Evolutionary conservation across 2,329 filamentous ascomycete species (phyloP), one percentile per base, ranked within the genome.

Genomic region (Trichocomaceae sp.): DNA sequence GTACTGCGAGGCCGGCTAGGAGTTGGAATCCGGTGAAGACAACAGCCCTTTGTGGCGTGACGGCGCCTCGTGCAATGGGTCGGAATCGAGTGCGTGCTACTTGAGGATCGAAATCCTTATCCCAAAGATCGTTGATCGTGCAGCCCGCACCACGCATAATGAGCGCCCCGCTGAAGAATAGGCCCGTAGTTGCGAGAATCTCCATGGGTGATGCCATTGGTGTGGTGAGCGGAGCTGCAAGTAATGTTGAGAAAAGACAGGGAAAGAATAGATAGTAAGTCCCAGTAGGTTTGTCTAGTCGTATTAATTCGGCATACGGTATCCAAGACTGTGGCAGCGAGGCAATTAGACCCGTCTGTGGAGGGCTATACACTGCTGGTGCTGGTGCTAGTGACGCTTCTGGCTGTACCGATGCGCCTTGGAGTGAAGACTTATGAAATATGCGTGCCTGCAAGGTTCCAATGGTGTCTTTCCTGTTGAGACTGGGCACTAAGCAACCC

Each of bases 101-200:
- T 57, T 76, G 69, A 3, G 77, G 75, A 60, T 83, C 80, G 50
- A 80, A 68, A 45, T 79, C 76, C 47, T 75, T 73, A 60, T 83
- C 80, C 65, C 78, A 74, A 33, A 76, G 72, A 60, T 83, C 80
- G 62, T 83, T 83, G 68, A 80, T 81, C 0, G 78, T 73, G 62
- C 80, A 83, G 4, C 76, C 71, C 19, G 74, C 74, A 23, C 77
- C 74, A 50, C 79, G 73, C 68, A 80, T 73, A 50, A 81, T 70
- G 58, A 80, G 63, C 15, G 74, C 75, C 41, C 72, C 70, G 13
- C 65, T 69, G 60, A 71, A 75, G 59, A 72, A 75, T 23, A 71
- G 67, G 20, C 64, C 72, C 41, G 64, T 65, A 39, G 69, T 70
- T 48, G 67, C 71, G 57, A 69, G 48, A 7, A 76, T 65, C 47